A percentile compares a stretch with the other conserved stretches of the same genome.
Evolutionary conservation across 116 monocot genomes (phyloP).

Genomic region (Zostera marina): DNA sequence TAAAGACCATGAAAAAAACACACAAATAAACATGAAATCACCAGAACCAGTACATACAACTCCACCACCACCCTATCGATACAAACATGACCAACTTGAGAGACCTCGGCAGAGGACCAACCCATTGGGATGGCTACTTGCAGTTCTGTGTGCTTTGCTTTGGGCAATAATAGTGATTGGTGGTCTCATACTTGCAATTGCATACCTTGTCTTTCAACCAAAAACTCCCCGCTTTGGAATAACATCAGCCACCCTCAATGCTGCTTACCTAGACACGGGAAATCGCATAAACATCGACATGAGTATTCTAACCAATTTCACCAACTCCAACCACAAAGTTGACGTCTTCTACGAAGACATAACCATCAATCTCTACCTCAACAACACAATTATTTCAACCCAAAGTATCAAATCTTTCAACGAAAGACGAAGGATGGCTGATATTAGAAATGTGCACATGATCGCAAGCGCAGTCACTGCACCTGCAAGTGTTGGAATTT

Average conservation of each 20-base stretch:
- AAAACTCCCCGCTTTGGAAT: constrained; percentile 37
- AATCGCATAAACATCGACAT: constrained; percentile 63
- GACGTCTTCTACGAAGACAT: constrained; percentile 28
- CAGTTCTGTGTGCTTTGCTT: constrained; percentile 25
- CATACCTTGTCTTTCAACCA: constrained; percentile 59
- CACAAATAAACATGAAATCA: background rate
- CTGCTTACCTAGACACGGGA: constrained; percentile 52
- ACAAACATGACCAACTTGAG: background rate
- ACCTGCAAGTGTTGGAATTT: constrained; percentile 11
- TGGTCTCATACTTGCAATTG: constrained; percentile 32
- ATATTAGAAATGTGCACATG: constrained; percentile 32
- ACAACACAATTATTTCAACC: constrained; percentile 25
- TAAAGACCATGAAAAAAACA: too few relatives aligned
- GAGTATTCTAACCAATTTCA: constrained; percentile 53
- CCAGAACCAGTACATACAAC: background rate
- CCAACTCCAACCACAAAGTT: constrained; percentile 62
- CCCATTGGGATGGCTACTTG: constrained; percentile 17
- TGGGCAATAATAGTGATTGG: constrained; percentile 37
- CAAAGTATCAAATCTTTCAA: constrained; percentile 24
- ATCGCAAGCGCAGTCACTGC: constrained; percentile 40
- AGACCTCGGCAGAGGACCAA: constrained; percentile 5
- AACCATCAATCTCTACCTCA: constrained; percentile 44
- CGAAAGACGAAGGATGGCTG: constrained; percentile 20
- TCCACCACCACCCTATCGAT: background rate
- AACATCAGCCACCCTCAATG: constrained; percentile 46